Conservation (phyloP, 2,329 filamentous ascomycete species). For the Colletotrichum zoysiae region DNA sequence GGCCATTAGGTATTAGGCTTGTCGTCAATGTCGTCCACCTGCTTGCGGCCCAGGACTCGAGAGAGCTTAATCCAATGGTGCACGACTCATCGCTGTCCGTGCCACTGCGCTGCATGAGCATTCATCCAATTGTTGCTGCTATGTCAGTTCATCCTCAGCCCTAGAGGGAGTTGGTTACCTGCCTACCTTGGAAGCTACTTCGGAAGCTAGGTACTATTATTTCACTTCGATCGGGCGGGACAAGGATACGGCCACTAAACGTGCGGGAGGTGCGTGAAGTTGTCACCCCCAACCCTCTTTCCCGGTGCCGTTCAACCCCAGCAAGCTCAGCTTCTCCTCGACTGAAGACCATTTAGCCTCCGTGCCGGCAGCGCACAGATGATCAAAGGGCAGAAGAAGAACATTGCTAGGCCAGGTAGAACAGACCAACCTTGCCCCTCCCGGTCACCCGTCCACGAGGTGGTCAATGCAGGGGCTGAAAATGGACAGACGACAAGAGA, state of each 20-base stretch:
- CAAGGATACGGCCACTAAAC: neutral
- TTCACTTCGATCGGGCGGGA: neutral
- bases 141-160: conserved; percentile 12
- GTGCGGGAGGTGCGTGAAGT: conserved; percentile 3
- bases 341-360: neutral
- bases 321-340: neutral
- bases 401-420: conserved; percentile 4
- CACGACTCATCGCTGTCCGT: neutral
- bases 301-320: neutral
- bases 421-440: neutral
- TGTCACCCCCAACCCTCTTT: neutral
- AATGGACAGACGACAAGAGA: neutral
- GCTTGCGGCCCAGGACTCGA: neutral
- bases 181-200: neutral
- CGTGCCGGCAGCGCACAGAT: conserved; percentile 1
- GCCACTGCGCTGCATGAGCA: neutral
- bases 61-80: neutral
- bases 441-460: conserved; percentile 1
- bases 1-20: neutral
- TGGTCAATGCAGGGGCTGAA: conserved; percentile 36
- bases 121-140: neutral
- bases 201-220: neutral
- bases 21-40: conserved; percentile 13
- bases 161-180: neutral
- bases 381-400: conserved; percentile 1